phyloP scores from a whole-genome alignment of 1,284 basidiomycete species.

The Leccinum pachyderme region DNA sequence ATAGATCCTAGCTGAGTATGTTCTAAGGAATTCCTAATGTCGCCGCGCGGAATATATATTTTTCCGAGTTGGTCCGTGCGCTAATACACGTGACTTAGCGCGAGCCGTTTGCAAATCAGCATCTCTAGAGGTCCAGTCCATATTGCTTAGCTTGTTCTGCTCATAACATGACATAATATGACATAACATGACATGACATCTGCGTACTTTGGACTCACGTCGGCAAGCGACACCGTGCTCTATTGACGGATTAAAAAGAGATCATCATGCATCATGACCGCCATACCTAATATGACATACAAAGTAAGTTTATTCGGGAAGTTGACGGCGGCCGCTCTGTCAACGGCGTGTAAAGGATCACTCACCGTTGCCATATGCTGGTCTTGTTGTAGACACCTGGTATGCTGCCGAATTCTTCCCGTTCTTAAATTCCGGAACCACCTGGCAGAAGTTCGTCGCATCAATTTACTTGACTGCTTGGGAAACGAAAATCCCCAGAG shows the following conservation, averaged over 20 bases:
- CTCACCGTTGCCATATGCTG: neutral
- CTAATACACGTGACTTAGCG: conserved; percentile 12
- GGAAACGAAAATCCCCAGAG: neutral
- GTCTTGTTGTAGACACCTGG: neutral
- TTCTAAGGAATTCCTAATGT: conserved; percentile 49
- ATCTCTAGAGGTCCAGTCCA: too few relatives aligned
- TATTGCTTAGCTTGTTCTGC: too few relatives aligned
- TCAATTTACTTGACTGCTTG: neutral
- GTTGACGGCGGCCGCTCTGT: too few relatives aligned
- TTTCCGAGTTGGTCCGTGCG: conserved; percentile 16
- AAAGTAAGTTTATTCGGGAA: too few relatives aligned
- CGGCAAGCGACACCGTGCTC: too few relatives aligned
- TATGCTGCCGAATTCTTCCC: neutral
- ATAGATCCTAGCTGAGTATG: conserved; percentile 89
- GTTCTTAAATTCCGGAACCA: neutral
- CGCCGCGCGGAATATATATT: neutral
- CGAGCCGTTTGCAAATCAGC: too few relatives aligned
- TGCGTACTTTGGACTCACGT: too few relatives aligned
- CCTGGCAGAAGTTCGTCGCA: neutral
- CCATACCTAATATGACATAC: neutral
- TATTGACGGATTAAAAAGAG: too few relatives aligned
- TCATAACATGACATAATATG: too few relatives aligned
- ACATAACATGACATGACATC: too few relatives aligned
- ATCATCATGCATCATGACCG: too few relatives aligned
- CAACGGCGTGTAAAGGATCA: too few relatives aligned